Evolutionary conservation across 2,329 filamentous ascomycete species (phyloP).

Genomic region (Monosporascus sp.): DNA sequence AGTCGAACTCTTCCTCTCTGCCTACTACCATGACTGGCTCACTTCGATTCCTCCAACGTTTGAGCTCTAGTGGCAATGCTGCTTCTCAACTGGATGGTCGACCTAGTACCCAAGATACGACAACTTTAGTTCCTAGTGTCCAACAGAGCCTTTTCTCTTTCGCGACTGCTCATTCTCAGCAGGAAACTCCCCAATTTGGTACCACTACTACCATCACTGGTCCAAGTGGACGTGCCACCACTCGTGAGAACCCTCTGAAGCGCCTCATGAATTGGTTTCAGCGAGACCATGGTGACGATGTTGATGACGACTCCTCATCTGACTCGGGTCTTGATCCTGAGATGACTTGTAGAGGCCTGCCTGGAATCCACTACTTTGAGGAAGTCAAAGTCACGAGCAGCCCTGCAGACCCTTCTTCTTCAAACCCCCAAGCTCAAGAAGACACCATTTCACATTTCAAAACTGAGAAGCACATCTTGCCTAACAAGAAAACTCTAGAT

Average conservation of each 20-base stretch:
- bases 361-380: slow-evolving; percentile 5
- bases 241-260: background rate
- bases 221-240: background rate
- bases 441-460: slow-evolving; percentile 3
- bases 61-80: background rate
- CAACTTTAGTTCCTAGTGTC: background rate
- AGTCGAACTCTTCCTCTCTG: background rate
- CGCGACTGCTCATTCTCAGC: background rate
- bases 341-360: slow-evolving; percentile 20
- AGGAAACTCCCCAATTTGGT: background rate
- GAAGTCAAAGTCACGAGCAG: slow-evolving; percentile 1
- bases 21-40: background rate
- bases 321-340: slow-evolving; percentile 15
- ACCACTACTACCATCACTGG: background rate
- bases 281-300: slow-evolving; percentile 2
- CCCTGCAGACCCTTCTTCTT: background rate
- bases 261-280: slow-evolving; percentile 10
- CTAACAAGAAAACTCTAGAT: slow-evolving; percentile 33
- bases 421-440: background rate
- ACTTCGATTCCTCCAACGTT: background rate
- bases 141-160: background rate
- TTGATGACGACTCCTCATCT: slow-evolving; percentile 8
- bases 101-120: background rate
- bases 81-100: background rate
- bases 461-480: slow-evolving; percentile 1